Percentiles rank a stretch among this genome's conserved stretches.
These are phyloP conservation scores for Albugo candida DNA, from an alignment of 352 stramenopile genomes.

Conservation along the genomic window DNA sequence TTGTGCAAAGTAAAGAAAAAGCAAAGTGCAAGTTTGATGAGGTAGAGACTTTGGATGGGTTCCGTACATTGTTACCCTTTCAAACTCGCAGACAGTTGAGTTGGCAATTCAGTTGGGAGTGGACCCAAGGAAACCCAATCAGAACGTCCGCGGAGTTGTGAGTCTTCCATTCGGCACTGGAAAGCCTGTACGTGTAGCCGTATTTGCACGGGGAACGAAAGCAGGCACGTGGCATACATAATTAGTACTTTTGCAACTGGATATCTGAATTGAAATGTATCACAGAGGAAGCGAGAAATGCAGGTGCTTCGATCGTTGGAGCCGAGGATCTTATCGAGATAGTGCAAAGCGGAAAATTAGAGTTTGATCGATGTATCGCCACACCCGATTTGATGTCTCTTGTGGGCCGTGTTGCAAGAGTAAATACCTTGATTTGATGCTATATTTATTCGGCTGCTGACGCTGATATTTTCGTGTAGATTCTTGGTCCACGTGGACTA, in stretches of 20 bases:
- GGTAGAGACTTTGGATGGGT: slow-evolving; percentile 10
- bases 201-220: slow-evolving; percentile 80
- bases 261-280: background rate
- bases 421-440: slow-evolving; percentile 9
- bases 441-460: background rate
- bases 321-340: slow-evolving; percentile 80
- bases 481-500: slow-evolving; percentile 89
- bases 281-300: slow-evolving; percentile 70
- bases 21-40: slow-evolving; percentile 71
- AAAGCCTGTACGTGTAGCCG: slow-evolving; percentile 74
- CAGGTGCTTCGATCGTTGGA: slow-evolving; percentile 78
- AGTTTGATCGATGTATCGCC: slow-evolving; percentile 85
- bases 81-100: slow-evolving; percentile 39
- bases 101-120: slow-evolving; percentile 70
- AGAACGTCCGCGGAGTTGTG: slow-evolving; percentile 73
- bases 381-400: slow-evolving; percentile 86
- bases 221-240: slow-evolving; percentile 13
- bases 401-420: slow-evolving; percentile 82
- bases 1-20: slow-evolving; percentile 33
- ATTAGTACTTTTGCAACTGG: background rate
- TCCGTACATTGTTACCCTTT: background rate
- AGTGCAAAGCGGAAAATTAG: slow-evolving; percentile 76
- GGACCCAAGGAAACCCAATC: slow-evolving; percentile 75
- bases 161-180: slow-evolving; percentile 73
- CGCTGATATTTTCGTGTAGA: slow-evolving; percentile 8